phyloP scores from a whole-genome alignment of 176 grass and related monocot species.

The Paspalum notatum region DNA sequence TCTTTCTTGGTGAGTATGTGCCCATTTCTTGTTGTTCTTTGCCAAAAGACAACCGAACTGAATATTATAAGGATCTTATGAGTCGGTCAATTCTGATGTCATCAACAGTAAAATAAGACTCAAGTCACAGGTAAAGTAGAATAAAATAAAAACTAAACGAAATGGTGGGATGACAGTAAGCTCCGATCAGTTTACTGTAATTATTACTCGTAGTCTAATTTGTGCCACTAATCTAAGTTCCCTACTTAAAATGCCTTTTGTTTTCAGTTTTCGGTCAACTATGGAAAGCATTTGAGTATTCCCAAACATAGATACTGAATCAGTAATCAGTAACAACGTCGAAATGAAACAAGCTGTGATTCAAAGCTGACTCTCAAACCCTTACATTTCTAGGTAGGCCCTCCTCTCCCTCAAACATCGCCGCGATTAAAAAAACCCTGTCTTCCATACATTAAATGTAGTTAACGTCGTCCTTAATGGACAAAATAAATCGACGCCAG shows the following conservation, averaged over 20 bases:
- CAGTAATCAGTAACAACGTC: not conserved
- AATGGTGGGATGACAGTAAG: not conserved
- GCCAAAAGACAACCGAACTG: not conserved
- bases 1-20: not conserved
- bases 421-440: not conserved
- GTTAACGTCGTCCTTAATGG: too few species aligned
- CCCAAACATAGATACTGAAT: not conserved
- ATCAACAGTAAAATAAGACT: not conserved
- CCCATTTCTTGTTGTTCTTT: not conserved
- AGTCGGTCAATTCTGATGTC: too few species aligned
- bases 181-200: not conserved
- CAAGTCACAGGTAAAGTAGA: not conserved
- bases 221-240: not conserved
- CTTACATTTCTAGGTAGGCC: not conserved
- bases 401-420: not conserved
- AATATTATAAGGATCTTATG: not conserved
- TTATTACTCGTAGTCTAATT: not conserved
- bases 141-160: not conserved
- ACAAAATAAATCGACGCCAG: too few species aligned
- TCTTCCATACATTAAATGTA: too few species aligned
- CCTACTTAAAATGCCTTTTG: not conserved
- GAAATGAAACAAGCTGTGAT: not conserved
- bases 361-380: conserved; percentile 1
- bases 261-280: not conserved
- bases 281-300: not conserved